A percentile compares a stretch with the other conserved stretches of the same genome.
Conservation (phyloP, 2,329 filamentous ascomycete species). For the Hirsutella minnesotensis region DNA sequence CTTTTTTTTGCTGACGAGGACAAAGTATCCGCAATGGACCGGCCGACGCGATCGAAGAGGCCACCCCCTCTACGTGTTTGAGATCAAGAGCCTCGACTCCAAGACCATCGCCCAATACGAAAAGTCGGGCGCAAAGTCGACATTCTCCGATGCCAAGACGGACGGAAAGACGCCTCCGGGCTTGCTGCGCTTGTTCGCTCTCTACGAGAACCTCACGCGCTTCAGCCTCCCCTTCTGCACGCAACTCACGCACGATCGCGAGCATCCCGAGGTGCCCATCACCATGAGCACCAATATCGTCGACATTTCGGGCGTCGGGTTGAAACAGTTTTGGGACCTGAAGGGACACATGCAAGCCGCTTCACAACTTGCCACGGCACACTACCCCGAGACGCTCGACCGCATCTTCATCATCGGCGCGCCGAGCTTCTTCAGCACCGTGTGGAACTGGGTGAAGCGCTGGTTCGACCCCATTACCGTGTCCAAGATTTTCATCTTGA, state of each 20-base stretch:
- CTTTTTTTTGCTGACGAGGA: too few relatives aligned
- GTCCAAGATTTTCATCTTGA: conserved; percentile 90
- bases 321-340: conserved; percentile 94
- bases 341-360: conserved; percentile 91
- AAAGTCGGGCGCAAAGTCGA: conserved; percentile 26
- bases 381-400: conserved; percentile 86
- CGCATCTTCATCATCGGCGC: conserved; percentile 67
- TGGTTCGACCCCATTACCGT: conserved; percentile 93
- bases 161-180: neutral
- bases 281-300: conserved; percentile 92
- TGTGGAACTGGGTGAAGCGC: conserved; percentile 90
- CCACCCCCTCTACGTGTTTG: conserved; percentile 85
- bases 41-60: conserved; percentile 82
- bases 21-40: conserved; percentile 78
- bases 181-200: neutral
- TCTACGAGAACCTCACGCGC: neutral
- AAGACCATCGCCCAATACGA: conserved; percentile 76
- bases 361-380: conserved; percentile 65
- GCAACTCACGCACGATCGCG: conserved; percentile 53
- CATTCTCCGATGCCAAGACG: neutral
- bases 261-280: conserved; percentile 69
- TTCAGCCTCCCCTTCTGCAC: conserved; percentile 77
- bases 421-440: conserved; percentile 80
- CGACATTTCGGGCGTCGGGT: conserved; percentile 77
- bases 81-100: conserved; percentile 71